Evolutionary conservation across 257 asterid genomes (phyloP), one percentile per base, ranked within the genome.

Genomic region (Petunia secreta): DNA sequence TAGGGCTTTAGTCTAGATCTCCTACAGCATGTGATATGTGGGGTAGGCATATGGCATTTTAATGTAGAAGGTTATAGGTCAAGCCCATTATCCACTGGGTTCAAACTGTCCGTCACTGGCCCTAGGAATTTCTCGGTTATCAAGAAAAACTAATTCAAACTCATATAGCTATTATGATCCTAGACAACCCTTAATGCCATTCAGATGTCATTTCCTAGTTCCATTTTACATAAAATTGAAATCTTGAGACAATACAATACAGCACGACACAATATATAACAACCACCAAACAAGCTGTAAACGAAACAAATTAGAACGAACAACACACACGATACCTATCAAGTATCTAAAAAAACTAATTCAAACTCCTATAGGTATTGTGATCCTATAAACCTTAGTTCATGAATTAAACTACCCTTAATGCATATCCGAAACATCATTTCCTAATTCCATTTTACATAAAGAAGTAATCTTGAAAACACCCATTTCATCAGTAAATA

Each of bases 291-390:
- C 46, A 58, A 68, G 41, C 75, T 6, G 38, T 63, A 62, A 66
- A 64, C 64, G 39, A 58, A 59, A 36, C 25, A 36, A 59, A 60
- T 38, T 0, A 60, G 34, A 39, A 53, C 8, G 40, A 2, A 39
- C 74, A 13, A 25, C 25, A 25, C 25, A 9, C 41, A 46, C 76
- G 83, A 76, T 59, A 91, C 98, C 87, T 96, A 25, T 25, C 25
- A 25, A 25, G 25, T 25, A 25, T 25, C 25, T 25, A 25, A 25
- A 25, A 25, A 25, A 25, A 25, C 25, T 41, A 66, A 66, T n/a
- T 66, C 53, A 66, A 41, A 66, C 15, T 66, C 53, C 75, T 36
- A 63, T 5, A 15, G 5, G 3, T 34, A 63, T 63, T 4, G 37
- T 13, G 13, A 64, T 37, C 71, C 25, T 38, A 64, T 40, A 38